A percentile compares a stretch with the other conserved stretches of the same genome.
Conservation (phyloP, 2,329 filamentous ascomycete genomes). For the Stagonosporopsis tanaceti region DNA sequence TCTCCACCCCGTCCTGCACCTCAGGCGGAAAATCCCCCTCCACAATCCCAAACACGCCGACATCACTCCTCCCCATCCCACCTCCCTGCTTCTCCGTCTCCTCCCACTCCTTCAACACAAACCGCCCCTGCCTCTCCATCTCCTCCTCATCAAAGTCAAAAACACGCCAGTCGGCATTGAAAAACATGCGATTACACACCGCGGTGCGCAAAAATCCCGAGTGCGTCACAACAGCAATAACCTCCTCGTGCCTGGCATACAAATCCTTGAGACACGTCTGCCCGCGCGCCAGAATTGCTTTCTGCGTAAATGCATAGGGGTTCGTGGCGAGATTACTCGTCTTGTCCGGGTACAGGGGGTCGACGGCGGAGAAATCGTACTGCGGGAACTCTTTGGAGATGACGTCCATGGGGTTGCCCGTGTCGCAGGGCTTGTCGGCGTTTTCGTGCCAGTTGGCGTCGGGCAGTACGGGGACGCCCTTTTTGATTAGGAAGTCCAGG, state of each 20-base stretch:
- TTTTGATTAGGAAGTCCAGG: slow-evolving; percentile 65
- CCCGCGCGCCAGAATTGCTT: slow-evolving; percentile 64
- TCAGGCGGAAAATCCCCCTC: slow-evolving; percentile 42
- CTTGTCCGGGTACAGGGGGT: slow-evolving; percentile 71
- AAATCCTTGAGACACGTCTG: slow-evolving; percentile 61
- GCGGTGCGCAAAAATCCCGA: slow-evolving; percentile 68
- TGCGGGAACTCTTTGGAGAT: slow-evolving; percentile 61
- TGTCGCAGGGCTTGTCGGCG: slow-evolving; percentile 66
- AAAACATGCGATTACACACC: slow-evolving; percentile 59
- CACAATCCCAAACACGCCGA: slow-evolving; percentile 42
- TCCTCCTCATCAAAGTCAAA: slow-evolving; percentile 64
- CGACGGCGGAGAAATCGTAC: slow-evolving; percentile 65
- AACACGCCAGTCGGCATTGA: slow-evolving; percentile 71
- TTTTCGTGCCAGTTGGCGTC: slow-evolving; percentile 71
- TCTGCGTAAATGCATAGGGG: slow-evolving; percentile 63
- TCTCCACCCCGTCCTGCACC: slow-evolving; percentile 12
- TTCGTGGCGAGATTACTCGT: slow-evolving; percentile 50
- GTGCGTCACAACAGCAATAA: slow-evolving; percentile 71
- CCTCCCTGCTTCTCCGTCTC: slow-evolving; percentile 56
- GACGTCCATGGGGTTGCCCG: slow-evolving; percentile 58
- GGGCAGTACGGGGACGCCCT: slow-evolving; percentile 60
- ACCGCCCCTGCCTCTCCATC: slow-evolving; percentile 57
- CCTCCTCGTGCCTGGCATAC: slow-evolving; percentile 63
- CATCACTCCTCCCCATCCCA: slow-evolving; percentile 60
- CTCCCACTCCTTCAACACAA: slow-evolving; percentile 57